A percentile compares a stretch with the other conserved stretches of the same genome.
Conservation (phyloP, 805 yeast species). For the Grigorovia humatica region DNA sequence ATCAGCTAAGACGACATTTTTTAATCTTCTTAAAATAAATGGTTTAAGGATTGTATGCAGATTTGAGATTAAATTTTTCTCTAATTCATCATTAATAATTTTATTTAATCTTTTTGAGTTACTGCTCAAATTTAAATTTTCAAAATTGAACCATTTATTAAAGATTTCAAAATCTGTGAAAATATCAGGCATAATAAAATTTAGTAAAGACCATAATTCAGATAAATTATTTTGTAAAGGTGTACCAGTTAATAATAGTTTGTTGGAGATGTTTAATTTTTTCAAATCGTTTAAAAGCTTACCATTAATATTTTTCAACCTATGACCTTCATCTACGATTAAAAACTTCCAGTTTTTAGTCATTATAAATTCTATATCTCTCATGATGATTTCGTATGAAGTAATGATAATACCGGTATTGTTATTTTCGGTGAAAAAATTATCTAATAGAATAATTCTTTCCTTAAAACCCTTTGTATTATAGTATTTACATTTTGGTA, state of each 20-base stretch:
- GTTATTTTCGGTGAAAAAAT: constrained; percentile 32
- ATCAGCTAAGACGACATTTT: constrained; percentile 53
- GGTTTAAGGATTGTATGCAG: constrained; percentile 85
- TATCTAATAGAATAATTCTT: constrained; percentile 24
- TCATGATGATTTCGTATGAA: constrained; percentile 69
- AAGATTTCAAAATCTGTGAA: constrained; percentile 83
- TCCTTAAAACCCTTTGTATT: constrained; percentile 45
- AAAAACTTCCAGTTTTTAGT: constrained; percentile 64
- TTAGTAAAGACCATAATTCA: constrained; percentile 86
- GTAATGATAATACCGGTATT: constrained; percentile 54
- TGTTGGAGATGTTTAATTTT: constrained; percentile 51
- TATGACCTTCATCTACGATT: constrained; percentile 92
- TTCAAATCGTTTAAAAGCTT: constrained; percentile 63
- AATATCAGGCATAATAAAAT: constrained; percentile 86
- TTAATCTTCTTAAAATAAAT: constrained; percentile 72
- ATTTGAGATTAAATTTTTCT: constrained; percentile 57
- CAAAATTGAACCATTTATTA: constrained; percentile 90
- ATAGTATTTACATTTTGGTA: constrained; percentile 52
- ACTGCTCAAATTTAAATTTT: constrained; percentile 37
- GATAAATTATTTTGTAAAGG: constrained; percentile 86
- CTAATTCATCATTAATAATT: constrained; percentile 46
- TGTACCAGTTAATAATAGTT: constrained; percentile 86
- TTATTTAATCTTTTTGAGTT: constrained; percentile 26
- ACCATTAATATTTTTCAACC: constrained; percentile 79
- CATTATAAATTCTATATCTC: constrained; percentile 50